Base-by-base conservation (phyloP, 2,329 filamentous ascomycete genomes). In the Exophiala sp. region DNA sequence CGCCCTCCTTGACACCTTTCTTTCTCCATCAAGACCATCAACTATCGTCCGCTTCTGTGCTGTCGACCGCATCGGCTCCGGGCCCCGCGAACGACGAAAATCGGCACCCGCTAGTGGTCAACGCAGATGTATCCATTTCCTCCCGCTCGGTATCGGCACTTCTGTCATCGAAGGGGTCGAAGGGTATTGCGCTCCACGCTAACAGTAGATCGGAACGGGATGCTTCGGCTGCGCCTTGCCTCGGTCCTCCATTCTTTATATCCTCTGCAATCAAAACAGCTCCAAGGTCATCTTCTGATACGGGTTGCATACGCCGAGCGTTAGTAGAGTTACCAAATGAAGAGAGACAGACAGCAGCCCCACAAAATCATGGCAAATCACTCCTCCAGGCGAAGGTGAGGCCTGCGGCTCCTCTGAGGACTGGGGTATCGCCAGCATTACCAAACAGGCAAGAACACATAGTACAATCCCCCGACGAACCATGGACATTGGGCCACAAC, bases 31-130 rank as follows among this genome's bases (percentile, higher is more conserved):
- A 50, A 29, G 46, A 53, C 27, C 34, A 22, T 14, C 43, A 52
- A 27, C n/a, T 5, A 24, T 58, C 49, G 10, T 43, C 54, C 13
- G n/a, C 49, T 35, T 55, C 56, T 8, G 3, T 44, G 2, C 37
- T 48, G 4, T 57, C 56, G 2, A 30, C 48, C 24, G 14, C 45
- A 22, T 53, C 54, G 2, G 40, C 51, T 24, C 50, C 54, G 8
- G 37, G 24, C 2, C 42, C 44, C 11, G 40, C 19, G 21, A 49
- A 45, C 22, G 43, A 57, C 42, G 52, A 50, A 37, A 56, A 56
- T 45, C n/a, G 35, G 24, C 37, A 41, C 18, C 49, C 43, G 2
- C 24, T 35, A 1, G 21, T 10, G 13, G n/a, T 14, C 3, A 22
- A 27, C 21, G 39, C 21, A n/a, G 6, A 21, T n/a, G 10, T 42